Evolutionary conservation across 257 asterid species (phyloP).

Genomic region (Nicotiana undulata): DNA sequence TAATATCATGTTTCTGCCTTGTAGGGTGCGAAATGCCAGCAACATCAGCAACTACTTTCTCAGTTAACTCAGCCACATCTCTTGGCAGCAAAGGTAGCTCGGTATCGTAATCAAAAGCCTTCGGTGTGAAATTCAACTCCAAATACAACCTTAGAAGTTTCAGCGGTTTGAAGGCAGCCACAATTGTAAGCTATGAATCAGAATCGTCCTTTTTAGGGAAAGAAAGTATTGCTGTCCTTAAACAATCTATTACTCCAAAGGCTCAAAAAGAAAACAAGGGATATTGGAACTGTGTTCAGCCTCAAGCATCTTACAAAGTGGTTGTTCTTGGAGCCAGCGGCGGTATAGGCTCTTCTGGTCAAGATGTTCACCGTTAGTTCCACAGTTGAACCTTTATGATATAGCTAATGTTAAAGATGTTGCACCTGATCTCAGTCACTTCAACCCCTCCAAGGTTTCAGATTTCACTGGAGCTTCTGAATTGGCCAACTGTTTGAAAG

Average conservation of each 20-base stretch:
- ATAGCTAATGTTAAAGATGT: slow-evolving; percentile 82
- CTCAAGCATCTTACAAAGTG: slow-evolving; percentile 80
- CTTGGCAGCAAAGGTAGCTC: slow-evolving; percentile 31
- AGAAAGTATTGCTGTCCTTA: slow-evolving; percentile 36
- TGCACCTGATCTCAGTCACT: slow-evolving; percentile 83
- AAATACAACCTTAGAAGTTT: slow-evolving; percentile 30
- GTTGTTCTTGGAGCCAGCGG: slow-evolving; percentile 82
- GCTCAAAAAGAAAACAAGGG: slow-evolving; percentile 26
- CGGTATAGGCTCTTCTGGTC: slow-evolving; percentile 71
- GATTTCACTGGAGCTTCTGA: slow-evolving; percentile 68
- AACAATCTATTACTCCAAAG: slow-evolving; percentile 17
- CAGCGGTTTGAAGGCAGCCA: slow-evolving; percentile 46
- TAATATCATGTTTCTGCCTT: neutral
- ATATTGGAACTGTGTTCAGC: slow-evolving; percentile 38
- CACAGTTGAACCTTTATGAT: slow-evolving; percentile 61
- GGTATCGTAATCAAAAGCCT: slow-evolving; percentile 36
- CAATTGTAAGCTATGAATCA: slow-evolving; percentile 23
- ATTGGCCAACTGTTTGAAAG: slow-evolving; percentile 57
- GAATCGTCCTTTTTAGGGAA: slow-evolving; percentile 40
- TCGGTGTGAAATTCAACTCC: slow-evolving; percentile 33
- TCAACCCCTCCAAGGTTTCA: slow-evolving; percentile 67
- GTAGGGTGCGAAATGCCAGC: slow-evolving; percentile 70
- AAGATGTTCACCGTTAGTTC: slow-evolving; percentile 89
- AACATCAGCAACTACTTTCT: slow-evolving; percentile 50
- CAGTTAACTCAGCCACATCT: slow-evolving; percentile 43